Conservation (phyloP, 2,329 filamentous ascomycete species). For the Nemania sp. region DNA sequence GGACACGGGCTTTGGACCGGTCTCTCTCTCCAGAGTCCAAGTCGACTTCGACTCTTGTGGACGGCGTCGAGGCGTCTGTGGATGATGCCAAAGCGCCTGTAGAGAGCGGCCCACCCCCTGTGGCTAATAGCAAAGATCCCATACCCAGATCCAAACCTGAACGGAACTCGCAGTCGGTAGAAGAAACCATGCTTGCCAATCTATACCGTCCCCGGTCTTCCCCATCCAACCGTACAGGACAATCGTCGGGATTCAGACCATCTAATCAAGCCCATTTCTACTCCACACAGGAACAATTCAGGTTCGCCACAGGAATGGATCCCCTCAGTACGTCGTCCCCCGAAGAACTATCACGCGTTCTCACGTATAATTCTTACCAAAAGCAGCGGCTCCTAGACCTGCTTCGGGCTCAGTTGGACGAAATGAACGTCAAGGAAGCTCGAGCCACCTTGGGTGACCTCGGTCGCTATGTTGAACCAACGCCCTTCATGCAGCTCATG, state of each 20-base stretch:
- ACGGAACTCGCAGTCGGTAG: constrained; percentile 10
- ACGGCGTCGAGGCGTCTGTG: too few relatives aligned
- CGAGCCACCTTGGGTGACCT: constrained; percentile 1
- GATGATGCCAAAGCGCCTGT: too few relatives aligned
- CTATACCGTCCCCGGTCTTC: constrained; percentile 19
- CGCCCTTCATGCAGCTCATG: constrained; percentile 33
- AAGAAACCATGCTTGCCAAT: constrained; percentile 15
- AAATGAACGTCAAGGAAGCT: constrained; percentile 16
- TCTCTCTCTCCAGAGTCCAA: constrained; percentile 14
- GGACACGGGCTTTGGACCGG: constrained; percentile 44
- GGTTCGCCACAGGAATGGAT: constrained; percentile 9
- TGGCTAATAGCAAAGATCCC: background rate
- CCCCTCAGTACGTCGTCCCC: constrained; percentile 21
- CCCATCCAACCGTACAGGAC: constrained; percentile 15
- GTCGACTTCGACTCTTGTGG: too few relatives aligned
- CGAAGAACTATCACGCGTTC: constrained; percentile 21
- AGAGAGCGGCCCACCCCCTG: too few relatives aligned
- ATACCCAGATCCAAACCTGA: background rate
- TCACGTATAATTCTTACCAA: constrained; percentile 31
- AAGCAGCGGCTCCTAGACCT: constrained; percentile 35
- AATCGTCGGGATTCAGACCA: constrained; percentile 16
- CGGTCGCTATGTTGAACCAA: background rate
- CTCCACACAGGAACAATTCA: constrained; percentile 21
- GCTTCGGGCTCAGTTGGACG: constrained; percentile 31
- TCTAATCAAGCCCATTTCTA: constrained; percentile 30